Conservation (phyloP, 1,139 yeast species). For the Kodamaea suecica region DNA sequence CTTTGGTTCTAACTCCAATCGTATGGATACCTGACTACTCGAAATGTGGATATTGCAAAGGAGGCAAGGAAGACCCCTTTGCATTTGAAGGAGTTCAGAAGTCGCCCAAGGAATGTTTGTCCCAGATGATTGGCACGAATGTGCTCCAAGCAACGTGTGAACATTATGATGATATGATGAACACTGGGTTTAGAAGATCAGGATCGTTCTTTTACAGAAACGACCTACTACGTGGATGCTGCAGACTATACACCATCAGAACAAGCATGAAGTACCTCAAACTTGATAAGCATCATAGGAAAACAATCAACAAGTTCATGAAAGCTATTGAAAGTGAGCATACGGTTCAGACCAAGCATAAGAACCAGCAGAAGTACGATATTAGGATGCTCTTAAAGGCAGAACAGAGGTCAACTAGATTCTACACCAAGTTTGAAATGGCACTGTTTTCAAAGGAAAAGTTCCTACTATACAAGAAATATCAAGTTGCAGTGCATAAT, state of each 20-base stretch:
- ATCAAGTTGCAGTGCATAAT: constrained; percentile 67
- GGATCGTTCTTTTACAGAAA: constrained; percentile 74
- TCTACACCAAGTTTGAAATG: constrained; percentile 53
- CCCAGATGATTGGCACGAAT: constrained; percentile 46
- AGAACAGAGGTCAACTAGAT: constrained; percentile 29
- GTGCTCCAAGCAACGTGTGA: constrained; percentile 45
- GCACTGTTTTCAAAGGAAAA: constrained; percentile 58
- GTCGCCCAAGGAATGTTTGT: constrained; percentile 1
- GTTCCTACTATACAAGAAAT: constrained; percentile 60
- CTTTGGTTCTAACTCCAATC: constrained; percentile 2
- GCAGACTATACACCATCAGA: constrained; percentile 79
- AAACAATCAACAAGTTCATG: constrained; percentile 60
- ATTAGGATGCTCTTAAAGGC: constrained; percentile 26
- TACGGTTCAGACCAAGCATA: constrained; percentile 10
- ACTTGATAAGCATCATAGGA: constrained; percentile 64
- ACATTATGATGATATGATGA: constrained; percentile 62
- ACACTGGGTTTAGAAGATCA: constrained; percentile 75
- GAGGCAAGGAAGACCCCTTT: constrained; percentile 40
- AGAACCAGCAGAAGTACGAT: constrained; percentile 20
- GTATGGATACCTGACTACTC: not conserved
- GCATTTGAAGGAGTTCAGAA: constrained; percentile 26
- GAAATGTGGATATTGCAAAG: constrained; percentile 65
- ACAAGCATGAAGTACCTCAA: constrained; percentile 47
- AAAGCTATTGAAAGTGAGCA: constrained; percentile 11
- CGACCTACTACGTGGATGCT: constrained; percentile 70